Conservation (phyloP, 2,329 filamentous ascomycete genomes). For the Sclerotinia spermophila region DNA sequence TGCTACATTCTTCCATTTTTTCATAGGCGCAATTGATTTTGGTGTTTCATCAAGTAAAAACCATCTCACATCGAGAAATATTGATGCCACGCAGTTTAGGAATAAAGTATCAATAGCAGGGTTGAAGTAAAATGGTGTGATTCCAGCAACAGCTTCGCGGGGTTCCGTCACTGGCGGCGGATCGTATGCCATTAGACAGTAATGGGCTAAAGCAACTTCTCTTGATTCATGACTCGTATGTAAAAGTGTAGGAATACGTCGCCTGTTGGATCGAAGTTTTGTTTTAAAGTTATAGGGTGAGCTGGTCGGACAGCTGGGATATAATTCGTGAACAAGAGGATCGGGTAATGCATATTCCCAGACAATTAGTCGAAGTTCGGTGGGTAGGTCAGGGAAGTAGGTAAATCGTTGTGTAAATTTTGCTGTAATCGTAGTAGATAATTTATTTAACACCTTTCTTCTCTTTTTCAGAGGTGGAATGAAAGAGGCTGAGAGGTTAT, state of each 20-base stretch:
- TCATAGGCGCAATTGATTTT: slow-evolving; percentile 30
- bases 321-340: slow-evolving; percentile 34
- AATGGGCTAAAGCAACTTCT: slow-evolving; percentile 28
- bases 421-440: slow-evolving; percentile 18
- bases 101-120: slow-evolving; percentile 33
- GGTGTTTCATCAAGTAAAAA: slow-evolving; percentile 32
- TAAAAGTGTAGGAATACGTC: slow-evolving; percentile 30
- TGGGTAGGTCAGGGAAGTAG: slow-evolving; percentile 28
- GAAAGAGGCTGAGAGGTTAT: neutral
- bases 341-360: slow-evolving; percentile 29
- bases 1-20: slow-evolving; percentile 34
- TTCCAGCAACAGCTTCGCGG: slow-evolving; percentile 28
- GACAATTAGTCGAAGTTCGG: slow-evolving; percentile 33
- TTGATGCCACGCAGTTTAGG: slow-evolving; percentile 30
- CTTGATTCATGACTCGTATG: slow-evolving; percentile 32
- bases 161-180: slow-evolving; percentile 19
- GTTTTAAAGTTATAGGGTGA: slow-evolving; percentile 35
- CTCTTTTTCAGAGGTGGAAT: neutral
- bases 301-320: slow-evolving; percentile 25
- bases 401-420: slow-evolving; percentile 7
- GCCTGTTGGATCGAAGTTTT: slow-evolving; percentile 36
- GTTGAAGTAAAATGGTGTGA: slow-evolving; percentile 35
- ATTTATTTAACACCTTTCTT: neutral
- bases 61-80: slow-evolving; percentile 36
- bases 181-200: slow-evolving; percentile 32